Evolutionary conservation across 2,329 filamentous ascomycete species (phyloP), one percentile per base, ranked within the genome.

Genomic region (Cladosporium sp.): DNA sequence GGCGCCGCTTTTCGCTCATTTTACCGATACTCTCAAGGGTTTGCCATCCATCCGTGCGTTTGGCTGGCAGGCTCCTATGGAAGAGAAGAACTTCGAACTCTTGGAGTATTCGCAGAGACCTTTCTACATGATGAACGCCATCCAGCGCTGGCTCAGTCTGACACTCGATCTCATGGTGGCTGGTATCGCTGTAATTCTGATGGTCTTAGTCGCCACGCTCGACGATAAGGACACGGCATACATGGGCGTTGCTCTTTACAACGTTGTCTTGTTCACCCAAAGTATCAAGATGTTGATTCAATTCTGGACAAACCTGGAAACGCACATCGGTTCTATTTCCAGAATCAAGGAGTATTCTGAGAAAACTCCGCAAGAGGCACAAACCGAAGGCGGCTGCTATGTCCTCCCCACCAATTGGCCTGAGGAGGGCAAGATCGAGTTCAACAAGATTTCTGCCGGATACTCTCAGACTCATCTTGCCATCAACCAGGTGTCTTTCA

Each of bases 221-320:
- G 69, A 71, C 3, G 69, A 67, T 13, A 63, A 77, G 11, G 70
- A 69, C 40, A 69, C 73, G 2, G 76, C 74, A 19, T 74, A 72
- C 39, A 70, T 79, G 5, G 78, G 77, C 51, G 69, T 80, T 7
- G 76, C 76, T 0, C 62, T 82, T 11, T 62, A 78, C 19, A 78
- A 78, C 49, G 69, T 80, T 30, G 73, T 81, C 20, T 63, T 71
- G 18, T 78, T 82, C 61, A 78, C 73, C 38, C 69, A 74, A 38
- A 72, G 69, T 45, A 68, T 82, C 51, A 76, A 75, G 50, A 60
- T 73, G 8, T 61, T 79, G n/a, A 68, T 79, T 7, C 62, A 69
- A 0, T 73, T 70, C 39, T 83, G 78, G 78, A 82, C 79, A 0
- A 70, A 72, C 36, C 65, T 83, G 13, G 80, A 83, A 55, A 82